These are phyloP conservation scores for Hymenoscyphus infarciens DNA, from an alignment of 2,329 filamentous ascomycete species.

Conservation along the genomic window DNA sequence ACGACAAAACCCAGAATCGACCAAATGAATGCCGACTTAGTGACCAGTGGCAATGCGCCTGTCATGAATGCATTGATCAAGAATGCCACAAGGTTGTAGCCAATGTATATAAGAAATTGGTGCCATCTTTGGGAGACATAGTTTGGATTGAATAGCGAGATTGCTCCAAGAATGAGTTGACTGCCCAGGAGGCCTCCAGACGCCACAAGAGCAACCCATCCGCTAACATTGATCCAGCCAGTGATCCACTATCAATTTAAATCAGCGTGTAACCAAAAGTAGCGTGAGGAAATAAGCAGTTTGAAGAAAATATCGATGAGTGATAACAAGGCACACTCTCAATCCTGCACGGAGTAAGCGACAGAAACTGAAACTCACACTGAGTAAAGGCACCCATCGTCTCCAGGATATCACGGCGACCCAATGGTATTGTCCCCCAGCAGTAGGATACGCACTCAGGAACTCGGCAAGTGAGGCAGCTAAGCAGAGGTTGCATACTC, in stretches of 20 bases:
- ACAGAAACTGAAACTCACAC: constrained; percentile 14
- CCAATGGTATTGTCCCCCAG: constrained; percentile 56
- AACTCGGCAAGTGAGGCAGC: constrained; percentile 57
- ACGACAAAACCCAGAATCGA: constrained; percentile 51
- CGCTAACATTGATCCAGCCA: constrained; percentile 47
- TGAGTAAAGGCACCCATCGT: constrained; percentile 40
- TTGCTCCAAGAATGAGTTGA: constrained; percentile 52
- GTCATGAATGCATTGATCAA: constrained; percentile 48
- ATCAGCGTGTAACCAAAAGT: not conserved
- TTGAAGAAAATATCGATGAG: not conserved
- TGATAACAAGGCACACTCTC: not conserved
- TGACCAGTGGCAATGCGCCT: constrained; percentile 47
- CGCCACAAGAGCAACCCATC: constrained; percentile 45
- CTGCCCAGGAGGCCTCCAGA: constrained; percentile 50
- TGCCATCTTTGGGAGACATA: constrained; percentile 53
- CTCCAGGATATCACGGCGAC: constrained; percentile 52
- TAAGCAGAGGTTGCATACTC: constrained; percentile 48
- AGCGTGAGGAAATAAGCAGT: not conserved
- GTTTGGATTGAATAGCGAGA: constrained; percentile 46
- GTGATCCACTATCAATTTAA: constrained; percentile 36
- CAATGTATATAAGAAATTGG: constrained; percentile 50
- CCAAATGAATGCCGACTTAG: constrained; percentile 48
- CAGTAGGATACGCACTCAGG: constrained; percentile 52
- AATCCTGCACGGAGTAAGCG: not conserved
- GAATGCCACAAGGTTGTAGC: constrained; percentile 44